phyloP scores from a whole-genome alignment of 768 basidiomycete genomes.

The Mycena albidolilacea region DNA sequence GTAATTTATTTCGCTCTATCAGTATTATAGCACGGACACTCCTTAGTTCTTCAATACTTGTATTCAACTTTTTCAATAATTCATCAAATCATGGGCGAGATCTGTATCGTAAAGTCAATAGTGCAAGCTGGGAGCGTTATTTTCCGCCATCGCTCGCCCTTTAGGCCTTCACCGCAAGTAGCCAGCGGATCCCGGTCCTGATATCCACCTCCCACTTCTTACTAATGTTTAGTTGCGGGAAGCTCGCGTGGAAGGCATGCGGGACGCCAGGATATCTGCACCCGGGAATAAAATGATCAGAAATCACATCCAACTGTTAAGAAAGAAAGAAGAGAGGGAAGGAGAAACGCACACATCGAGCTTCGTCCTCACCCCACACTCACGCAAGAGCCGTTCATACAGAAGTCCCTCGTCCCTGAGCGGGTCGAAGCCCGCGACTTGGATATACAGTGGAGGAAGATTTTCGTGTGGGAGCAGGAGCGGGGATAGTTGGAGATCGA shows the following conservation, averaged over 20 bases:
- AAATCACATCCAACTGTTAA: too few relatives aligned
- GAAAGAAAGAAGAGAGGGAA: too few relatives aligned
- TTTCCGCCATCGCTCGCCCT: too few relatives aligned
- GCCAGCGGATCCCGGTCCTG: slow-evolving; percentile 40
- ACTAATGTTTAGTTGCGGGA: slow-evolving; percentile 29
- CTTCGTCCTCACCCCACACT: slow-evolving; percentile 42
- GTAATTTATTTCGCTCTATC: too few relatives aligned
- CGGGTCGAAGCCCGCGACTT: slow-evolving; percentile 44
- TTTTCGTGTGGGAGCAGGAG: slow-evolving; percentile 41
- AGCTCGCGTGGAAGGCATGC: slow-evolving; percentile 40
- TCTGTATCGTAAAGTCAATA: too few relatives aligned
- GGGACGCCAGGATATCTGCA: slow-evolving; percentile 45
- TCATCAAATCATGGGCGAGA: too few relatives aligned
- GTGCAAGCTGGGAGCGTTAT: too few relatives aligned
- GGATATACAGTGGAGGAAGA: slow-evolving; percentile 44
- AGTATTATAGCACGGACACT: too few relatives aligned
- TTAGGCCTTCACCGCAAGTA: slow-evolving; percentile 26
- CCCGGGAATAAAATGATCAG: too few relatives aligned
- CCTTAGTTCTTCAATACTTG: too few relatives aligned
- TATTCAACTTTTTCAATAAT: too few relatives aligned
- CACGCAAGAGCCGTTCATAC: slow-evolving; percentile 43
- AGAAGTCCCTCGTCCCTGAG: slow-evolving; percentile 47
- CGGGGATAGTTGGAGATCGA: slow-evolving; percentile 37
- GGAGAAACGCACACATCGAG: slow-evolving; percentile 39
- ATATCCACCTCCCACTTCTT: slow-evolving; percentile 38